Conservation (phyloP, 306 rosid species). For the Prunus mira region DNA sequence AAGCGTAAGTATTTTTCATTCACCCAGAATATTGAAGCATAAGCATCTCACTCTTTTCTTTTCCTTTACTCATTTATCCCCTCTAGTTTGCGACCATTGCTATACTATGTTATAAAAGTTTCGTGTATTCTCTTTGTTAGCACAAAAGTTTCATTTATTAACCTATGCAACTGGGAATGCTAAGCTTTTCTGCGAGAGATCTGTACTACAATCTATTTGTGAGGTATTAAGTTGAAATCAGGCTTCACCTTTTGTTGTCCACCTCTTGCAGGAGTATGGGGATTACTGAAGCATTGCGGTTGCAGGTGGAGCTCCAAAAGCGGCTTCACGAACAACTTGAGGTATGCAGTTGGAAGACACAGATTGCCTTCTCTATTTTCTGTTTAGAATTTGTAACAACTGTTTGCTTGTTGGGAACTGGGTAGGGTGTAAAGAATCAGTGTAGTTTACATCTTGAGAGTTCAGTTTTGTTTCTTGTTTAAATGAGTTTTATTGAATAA, state of each 20-base stretch:
- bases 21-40: background rate
- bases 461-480: background rate
- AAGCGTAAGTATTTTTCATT: slow-evolving; percentile 49
- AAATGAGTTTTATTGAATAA: background rate
- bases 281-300: slow-evolving; percentile 82
- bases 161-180: background rate
- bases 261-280: slow-evolving; percentile 61
- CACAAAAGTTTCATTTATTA: background rate
- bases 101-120: background rate
- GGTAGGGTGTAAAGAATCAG: background rate
- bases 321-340: slow-evolving; percentile 97
- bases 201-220: background rate
- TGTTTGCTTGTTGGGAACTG: background rate
- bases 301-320: slow-evolving; percentile 98
- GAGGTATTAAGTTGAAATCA: slow-evolving; percentile 1
- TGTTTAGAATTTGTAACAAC: background rate
- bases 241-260: slow-evolving; percentile 9
- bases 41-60: background rate
- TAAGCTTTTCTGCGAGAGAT: background rate
- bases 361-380: background rate
- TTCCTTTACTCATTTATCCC: background rate
- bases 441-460: too few species aligned
- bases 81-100: background rate
- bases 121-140: background rate
- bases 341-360: slow-evolving; percentile 43